Conservation (phyloP, 2,329 filamentous ascomycete species). For the Dactylellina sp. region DNA sequence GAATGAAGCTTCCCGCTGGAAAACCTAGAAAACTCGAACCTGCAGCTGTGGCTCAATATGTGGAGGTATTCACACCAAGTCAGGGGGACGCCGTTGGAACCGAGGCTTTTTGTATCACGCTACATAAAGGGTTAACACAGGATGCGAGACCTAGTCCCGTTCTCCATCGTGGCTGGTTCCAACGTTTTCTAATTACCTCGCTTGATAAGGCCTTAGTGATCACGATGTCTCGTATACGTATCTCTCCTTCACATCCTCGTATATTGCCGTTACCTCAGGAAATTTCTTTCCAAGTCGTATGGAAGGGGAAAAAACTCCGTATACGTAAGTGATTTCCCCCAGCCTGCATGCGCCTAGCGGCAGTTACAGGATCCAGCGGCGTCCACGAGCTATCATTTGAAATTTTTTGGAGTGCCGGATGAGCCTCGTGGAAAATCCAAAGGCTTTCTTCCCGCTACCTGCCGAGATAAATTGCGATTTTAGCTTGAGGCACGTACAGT, state of each 20-base stretch:
- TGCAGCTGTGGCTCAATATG: conserved; percentile 6
- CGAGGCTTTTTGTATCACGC: conserved; percentile 3
- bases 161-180: not conserved
- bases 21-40: not conserved
- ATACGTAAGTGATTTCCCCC: conserved; percentile 2
- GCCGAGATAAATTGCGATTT: conserved; percentile 18
- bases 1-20: not conserved
- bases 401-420: not conserved
- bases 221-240: conserved; percentile 10
- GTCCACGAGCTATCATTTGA: not conserved
- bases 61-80: conserved; percentile 1
- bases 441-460: conserved; percentile 5
- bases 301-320: not conserved
- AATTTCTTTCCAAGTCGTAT: too few relatives aligned
- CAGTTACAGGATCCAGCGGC: not conserved
- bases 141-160: not conserved
- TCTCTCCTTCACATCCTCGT: conserved; percentile 4
- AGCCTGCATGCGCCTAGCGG: conserved; percentile 15
- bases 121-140: not conserved
- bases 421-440: not conserved
- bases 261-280: too few relatives aligned
- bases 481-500: not conserved
- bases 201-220: conserved; percentile 6
- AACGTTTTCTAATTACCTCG: not conserved
- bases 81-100: not conserved